Percentiles rank a stretch among this genome's conserved stretches.
These are phyloP conservation scores for Drechslerella coelobrocha DNA, from an alignment of 2,329 filamentous ascomycete species.

Conservation along the genomic window DNA sequence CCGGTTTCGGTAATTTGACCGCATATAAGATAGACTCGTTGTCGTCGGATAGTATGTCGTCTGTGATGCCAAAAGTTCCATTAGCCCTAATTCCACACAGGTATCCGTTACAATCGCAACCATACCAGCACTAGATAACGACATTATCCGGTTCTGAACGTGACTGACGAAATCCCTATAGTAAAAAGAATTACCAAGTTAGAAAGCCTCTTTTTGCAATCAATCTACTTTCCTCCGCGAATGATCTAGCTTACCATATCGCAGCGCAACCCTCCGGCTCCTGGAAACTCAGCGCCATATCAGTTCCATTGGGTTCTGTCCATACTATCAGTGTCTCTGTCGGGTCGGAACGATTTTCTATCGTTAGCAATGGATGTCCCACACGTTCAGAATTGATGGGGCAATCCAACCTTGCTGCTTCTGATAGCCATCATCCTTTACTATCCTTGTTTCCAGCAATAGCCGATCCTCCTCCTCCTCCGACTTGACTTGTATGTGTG, in stretches of 20 bases:
- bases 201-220: not conserved
- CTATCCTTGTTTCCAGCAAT: slow-evolving; percentile 86
- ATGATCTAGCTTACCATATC: slow-evolving; percentile 74
- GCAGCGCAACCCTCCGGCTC: slow-evolving; percentile 90
- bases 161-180: slow-evolving; percentile 86
- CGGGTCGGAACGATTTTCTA: slow-evolving; percentile 53
- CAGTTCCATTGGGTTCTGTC: slow-evolving; percentile 88
- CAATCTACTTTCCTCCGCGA: not conserved
- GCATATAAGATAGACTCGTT: slow-evolving; percentile 73
- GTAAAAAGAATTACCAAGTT: slow-evolving; percentile 26
- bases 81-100: slow-evolving; percentile 6
- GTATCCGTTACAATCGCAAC: slow-evolving; percentile 23
- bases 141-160: slow-evolving; percentile 77
- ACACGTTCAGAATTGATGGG: slow-evolving; percentile 54
- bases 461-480: slow-evolving; percentile 87
- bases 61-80: slow-evolving; percentile 59
- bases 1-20: slow-evolving; percentile 77
- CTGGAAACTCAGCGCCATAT: slow-evolving; percentile 98
- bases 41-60: slow-evolving; percentile 89
- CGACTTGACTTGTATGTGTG: slow-evolving; percentile 86
- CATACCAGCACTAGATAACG: slow-evolving; percentile 69
- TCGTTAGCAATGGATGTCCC: slow-evolving; percentile 53
- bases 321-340: slow-evolving; percentile 96
- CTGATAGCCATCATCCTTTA: slow-evolving; percentile 94
- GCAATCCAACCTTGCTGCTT: slow-evolving; percentile 83